A percentile compares a stretch with the other conserved stretches of the same genome.
Conservation (phyloP, 768 basidiomycete genomes). For the Lyophyllum decastes region DNA sequence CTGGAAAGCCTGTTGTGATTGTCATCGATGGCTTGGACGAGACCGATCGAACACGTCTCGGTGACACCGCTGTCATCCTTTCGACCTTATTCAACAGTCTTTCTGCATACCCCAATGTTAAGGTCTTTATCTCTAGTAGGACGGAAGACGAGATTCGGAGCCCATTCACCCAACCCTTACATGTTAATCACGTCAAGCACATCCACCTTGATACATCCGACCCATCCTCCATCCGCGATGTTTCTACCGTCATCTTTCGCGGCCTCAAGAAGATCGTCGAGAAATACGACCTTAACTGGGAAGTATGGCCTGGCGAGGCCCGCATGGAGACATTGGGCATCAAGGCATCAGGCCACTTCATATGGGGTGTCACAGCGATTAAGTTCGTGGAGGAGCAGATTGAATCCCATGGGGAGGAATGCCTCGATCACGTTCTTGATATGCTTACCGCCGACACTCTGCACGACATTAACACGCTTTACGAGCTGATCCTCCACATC, state of each 20-base stretch:
- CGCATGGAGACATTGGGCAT: slow-evolving; percentile 2
- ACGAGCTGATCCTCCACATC: slow-evolving; percentile 8
- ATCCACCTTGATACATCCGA: slow-evolving; percentile 10
- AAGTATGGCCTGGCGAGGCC: slow-evolving; percentile 13
- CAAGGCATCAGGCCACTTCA: slow-evolving; percentile 17
- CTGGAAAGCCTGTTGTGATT: slow-evolving; percentile 12
- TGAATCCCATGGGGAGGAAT: slow-evolving; percentile 2
- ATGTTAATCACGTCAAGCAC: slow-evolving; percentile 7
- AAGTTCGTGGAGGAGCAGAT: slow-evolving; percentile 9
- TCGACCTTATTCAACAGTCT: slow-evolving; percentile 5
- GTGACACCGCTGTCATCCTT: slow-evolving; percentile 7
- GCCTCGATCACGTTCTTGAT: slow-evolving; percentile 10
- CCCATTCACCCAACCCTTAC: slow-evolving; percentile 2
- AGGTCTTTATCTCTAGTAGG: slow-evolving; percentile 15
- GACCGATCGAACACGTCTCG: slow-evolving; percentile 7
- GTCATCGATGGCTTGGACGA: slow-evolving; percentile 22
- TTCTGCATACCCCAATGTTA: slow-evolving; percentile 2
- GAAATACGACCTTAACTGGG: slow-evolving; percentile 2
- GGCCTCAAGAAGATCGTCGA: slow-evolving; percentile 1
- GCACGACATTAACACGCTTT: slow-evolving; percentile 14
- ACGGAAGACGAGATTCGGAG: slow-evolving; percentile 15
- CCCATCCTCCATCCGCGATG: slow-evolving; percentile 11
- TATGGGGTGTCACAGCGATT: slow-evolving; percentile 17
- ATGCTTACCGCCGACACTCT: slow-evolving; percentile 7
- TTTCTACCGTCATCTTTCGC: slow-evolving; percentile 3